Base-by-base conservation (phyloP, 1,139 yeast genomes). In the Geotrichum fermentans region DNA sequence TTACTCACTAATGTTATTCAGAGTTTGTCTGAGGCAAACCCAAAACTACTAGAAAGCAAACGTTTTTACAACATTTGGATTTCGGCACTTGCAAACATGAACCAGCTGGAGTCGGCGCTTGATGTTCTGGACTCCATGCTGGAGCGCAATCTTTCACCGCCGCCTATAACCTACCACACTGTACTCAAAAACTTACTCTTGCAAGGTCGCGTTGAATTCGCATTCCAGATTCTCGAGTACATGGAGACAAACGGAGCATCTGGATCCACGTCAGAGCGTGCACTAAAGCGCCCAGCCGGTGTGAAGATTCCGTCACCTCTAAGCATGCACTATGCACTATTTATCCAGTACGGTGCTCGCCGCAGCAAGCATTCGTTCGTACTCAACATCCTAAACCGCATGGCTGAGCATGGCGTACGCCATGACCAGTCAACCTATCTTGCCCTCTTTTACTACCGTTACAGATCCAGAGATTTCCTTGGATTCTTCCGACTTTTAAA, bases 41-140 rank as follows among this genome's bases (percentile, higher is more conserved):
- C 65, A 2, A 56, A 57, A 21, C 54, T 62, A 22, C 53, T 58
- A 2, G 55, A 58, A 21, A 48, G 53, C 34, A 47, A 55, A 8
- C 47, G 55, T 34, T 56, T 63, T 35, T 63, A 63, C 43, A 56
- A 53, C 30, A 49, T 59, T 8, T 62, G 66, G 66, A 53, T 62
- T 14, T 49, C 60, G 14, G 63, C 62, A 2, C 46, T 62, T 22
- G 56, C 61, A 5, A 58, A 58, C 4, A 44, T 57, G 38, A 59
- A 57, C 14, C 49, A 59, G 34, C 47, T 52, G 24, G 55, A 56
- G 20, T 54, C 55, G 37, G 61, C 64, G 1, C 40, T 61, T 14
- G 50, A 54, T 40, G 59, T 62, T 1, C 45, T 61, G 5, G 58
- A 59, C 20, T 61, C 58, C 8, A 59, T 62, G 63, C 41, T 56